phyloP scores from a whole-genome alignment of 805 yeast genomes.

The Torulaspora quercuum region DNA sequence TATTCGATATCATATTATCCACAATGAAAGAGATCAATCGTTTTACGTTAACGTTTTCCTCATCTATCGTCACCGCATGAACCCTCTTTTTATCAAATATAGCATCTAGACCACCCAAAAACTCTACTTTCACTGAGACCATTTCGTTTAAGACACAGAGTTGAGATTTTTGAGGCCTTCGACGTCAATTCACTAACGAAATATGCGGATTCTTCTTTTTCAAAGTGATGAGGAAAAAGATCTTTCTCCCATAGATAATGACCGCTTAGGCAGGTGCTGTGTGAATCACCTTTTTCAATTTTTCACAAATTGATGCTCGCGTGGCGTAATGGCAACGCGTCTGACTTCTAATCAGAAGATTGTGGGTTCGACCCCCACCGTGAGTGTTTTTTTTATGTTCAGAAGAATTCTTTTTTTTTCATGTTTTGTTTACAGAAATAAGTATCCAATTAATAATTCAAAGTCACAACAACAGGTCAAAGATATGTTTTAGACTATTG shows the following conservation, averaged over 20 bases:
- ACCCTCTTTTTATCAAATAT: constrained; percentile 60
- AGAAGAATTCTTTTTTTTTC: too few relatives aligned
- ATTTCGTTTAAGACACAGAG: constrained; percentile 11
- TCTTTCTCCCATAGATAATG: too few relatives aligned
- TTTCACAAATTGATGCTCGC: constrained; percentile 40
- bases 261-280: too few relatives aligned
- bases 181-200: too few relatives aligned
- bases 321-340: constrained; percentile 58
- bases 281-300: too few relatives aligned
- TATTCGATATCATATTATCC: constrained; percentile 52
- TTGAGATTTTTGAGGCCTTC: constrained; percentile 1
- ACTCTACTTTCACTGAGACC: constrained; percentile 43
- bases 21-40: constrained; percentile 58
- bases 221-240: too few relatives aligned
- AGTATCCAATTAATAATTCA: too few relatives aligned
- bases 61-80: constrained; percentile 48
- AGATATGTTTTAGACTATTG: too few relatives aligned
- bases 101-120: constrained; percentile 79
- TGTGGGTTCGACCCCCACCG: constrained; percentile 56
- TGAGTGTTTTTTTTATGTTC: constrained; percentile 37
- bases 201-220: too few relatives aligned
- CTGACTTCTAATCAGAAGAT: constrained; percentile 55
- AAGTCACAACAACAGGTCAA: too few relatives aligned
- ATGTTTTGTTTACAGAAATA: too few relatives aligned
- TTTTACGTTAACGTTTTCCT: constrained; percentile 37